phyloP scores from a whole-genome alignment of 2,329 filamentous ascomycete genomes.

The Ustilaginoidea virens region DNA sequence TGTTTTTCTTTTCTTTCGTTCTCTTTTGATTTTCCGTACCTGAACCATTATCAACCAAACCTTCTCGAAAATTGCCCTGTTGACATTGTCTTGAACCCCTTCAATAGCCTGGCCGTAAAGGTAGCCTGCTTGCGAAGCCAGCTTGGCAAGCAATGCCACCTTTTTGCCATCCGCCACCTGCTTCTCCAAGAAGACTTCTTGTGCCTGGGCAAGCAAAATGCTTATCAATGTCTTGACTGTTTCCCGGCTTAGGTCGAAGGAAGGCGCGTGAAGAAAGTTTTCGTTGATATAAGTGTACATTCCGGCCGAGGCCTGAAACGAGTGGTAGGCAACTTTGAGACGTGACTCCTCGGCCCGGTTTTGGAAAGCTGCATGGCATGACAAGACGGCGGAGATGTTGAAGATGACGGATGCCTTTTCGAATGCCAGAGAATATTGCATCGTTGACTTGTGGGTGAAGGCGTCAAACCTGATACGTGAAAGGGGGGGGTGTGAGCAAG shows the following conservation, averaged over 20 bases:
- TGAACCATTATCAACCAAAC: slow-evolving; percentile 77
- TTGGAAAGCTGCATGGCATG: slow-evolving; percentile 87
- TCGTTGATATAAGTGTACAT: slow-evolving; percentile 99
- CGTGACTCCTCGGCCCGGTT: slow-evolving; percentile 83
- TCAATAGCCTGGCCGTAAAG: slow-evolving; percentile 80
- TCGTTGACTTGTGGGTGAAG: slow-evolving; percentile 96
- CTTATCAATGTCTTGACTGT: slow-evolving; percentile 91
- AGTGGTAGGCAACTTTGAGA: slow-evolving; percentile 93
- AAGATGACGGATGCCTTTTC: slow-evolving; percentile 99
- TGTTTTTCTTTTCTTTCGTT: too few relatives aligned
- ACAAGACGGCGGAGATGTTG: slow-evolving; percentile 94
- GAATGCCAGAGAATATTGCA: slow-evolving; percentile 91
- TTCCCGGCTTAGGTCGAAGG: slow-evolving; percentile 86
- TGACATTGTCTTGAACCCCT: slow-evolving; percentile 83
- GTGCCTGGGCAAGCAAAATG: slow-evolving; percentile 86
- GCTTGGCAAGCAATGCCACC: slow-evolving; percentile 75
- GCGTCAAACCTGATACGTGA: slow-evolving; percentile 78
- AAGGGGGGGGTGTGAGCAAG: not conserved
- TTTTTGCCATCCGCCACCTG: slow-evolving; percentile 90
- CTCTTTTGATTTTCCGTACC: too few relatives aligned
- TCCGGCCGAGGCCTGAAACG: slow-evolving; percentile 91
- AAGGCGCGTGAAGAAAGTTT: slow-evolving; percentile 94
- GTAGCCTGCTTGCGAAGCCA: slow-evolving; percentile 80
- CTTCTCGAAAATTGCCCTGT: slow-evolving; percentile 83
- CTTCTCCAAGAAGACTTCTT: slow-evolving; percentile 96